These are phyloP conservation scores for Amanita rubescens DNA, from an alignment of 768 basidiomycete species.

Conservation along the genomic window DNA sequence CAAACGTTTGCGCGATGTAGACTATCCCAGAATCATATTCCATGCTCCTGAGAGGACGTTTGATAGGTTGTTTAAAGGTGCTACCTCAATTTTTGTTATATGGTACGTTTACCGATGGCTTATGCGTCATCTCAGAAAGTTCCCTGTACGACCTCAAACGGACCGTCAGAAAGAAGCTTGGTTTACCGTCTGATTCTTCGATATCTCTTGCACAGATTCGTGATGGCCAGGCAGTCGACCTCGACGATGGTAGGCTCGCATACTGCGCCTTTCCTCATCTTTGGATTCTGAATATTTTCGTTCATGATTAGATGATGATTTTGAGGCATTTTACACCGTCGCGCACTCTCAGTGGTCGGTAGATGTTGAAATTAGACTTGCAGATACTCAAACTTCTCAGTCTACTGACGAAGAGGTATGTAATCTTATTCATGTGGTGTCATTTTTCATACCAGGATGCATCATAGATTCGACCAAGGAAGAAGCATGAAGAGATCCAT, in stretches of 20 bases:
- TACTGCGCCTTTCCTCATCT: neutral
- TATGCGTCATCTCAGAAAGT: conserved; percentile 35
- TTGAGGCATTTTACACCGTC: conserved; percentile 57
- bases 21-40: conserved; percentile 37
- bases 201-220: conserved; percentile 46
- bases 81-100: neutral
- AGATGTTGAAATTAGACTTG: conserved; percentile 32
- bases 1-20: conserved; percentile 36
- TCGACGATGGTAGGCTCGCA: conserved; percentile 62
- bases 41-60: conserved; percentile 36
- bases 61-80: conserved; percentile 50
- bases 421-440: neutral
- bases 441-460: neutral
- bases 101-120: neutral
- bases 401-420: neutral
- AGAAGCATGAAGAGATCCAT: neutral
- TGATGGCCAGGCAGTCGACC: conserved; percentile 44
- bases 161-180: conserved; percentile 56
- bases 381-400: conserved; percentile 6
- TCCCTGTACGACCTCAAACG: conserved; percentile 52
- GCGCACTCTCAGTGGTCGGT: conserved; percentile 27
- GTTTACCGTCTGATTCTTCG: conserved; percentile 29
- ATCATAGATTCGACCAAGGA: neutral
- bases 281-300: neutral
- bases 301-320: conserved; percentile 58